A percentile compares a stretch with the other conserved stretches of the same genome.
Evolutionary conservation across 192 early-diverging fungal species (phyloP).

Genomic region (Podila epicladia): DNA sequence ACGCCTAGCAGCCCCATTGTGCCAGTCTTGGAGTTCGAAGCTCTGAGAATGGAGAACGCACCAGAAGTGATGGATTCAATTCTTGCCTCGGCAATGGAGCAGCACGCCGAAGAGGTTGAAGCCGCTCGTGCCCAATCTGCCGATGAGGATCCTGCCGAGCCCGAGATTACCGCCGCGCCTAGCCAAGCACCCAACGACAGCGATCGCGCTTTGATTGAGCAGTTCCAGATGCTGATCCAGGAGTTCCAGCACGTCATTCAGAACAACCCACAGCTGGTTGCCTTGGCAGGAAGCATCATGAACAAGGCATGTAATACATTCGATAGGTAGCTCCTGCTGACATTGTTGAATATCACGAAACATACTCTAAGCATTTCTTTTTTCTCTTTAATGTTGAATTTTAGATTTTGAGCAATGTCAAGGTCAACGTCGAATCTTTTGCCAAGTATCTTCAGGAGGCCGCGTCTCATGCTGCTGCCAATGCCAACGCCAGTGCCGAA

Average conservation of each 20-base stretch:
- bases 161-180: background rate
- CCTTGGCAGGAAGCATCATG: conserved; percentile 34
- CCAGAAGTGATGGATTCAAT: conserved; percentile 43
- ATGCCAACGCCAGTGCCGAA: conserved; percentile 14
- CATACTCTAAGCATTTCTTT: background rate
- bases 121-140: conserved; percentile 10
- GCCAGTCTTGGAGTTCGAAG: conserved; percentile 39
- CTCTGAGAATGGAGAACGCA: conserved; percentile 29
- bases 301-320: conserved; percentile 11
- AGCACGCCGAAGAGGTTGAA: conserved; percentile 34
- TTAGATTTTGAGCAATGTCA: conserved; percentile 30
- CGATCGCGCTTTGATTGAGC: conserved; percentile 31
- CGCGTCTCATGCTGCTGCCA: background rate
- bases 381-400: background rate
- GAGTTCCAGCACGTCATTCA: conserved; percentile 49
- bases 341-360: background rate
- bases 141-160: conserved; percentile 28
- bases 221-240: conserved; percentile 38
- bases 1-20: conserved; percentile 21
- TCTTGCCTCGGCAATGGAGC: conserved; percentile 49
- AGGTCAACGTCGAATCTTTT: conserved; percentile 45
- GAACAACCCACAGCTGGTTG: conserved; percentile 44
- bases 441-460: conserved; percentile 28
- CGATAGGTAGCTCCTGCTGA: background rate
- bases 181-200: background rate